A percentile compares a stretch with the other conserved stretches of the same genome.
These are phyloP conservation scores for Pyrenophora teres DNA, from an alignment of 2,329 filamentous ascomycete genomes.

Conservation along the genomic window DNA sequence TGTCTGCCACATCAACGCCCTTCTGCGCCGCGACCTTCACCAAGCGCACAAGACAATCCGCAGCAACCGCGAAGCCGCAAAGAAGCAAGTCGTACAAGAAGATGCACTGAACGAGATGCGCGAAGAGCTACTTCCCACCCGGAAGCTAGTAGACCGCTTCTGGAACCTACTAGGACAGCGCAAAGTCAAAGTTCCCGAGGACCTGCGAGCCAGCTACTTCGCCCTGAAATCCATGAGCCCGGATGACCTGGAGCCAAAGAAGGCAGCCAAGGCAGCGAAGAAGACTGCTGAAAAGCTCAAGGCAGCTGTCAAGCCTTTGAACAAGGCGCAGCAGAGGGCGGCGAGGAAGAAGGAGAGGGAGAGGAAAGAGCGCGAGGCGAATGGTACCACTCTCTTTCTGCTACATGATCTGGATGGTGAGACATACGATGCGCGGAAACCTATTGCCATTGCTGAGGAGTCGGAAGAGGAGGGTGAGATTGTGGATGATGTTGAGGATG, in stretches of 20 bases:
- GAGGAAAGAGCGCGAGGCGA: too few species aligned
- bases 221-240: not conserved
- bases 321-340: not conserved
- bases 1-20: too few species aligned
- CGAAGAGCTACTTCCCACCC: not conserved
- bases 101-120: constrained; percentile 7
- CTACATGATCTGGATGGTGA: too few species aligned
- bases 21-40: too few species aligned
- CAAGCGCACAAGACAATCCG: not conserved
- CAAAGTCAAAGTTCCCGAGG: constrained; percentile 5
- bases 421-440: too few species aligned
- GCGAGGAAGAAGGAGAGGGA: not conserved
- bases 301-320: not conserved
- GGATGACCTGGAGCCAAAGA: constrained; percentile 4
- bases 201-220: constrained; percentile 2
- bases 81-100: too few species aligned
- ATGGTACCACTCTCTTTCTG: too few species aligned
- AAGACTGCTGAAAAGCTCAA: not conserved
- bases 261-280: not conserved
- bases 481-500: too few species aligned
- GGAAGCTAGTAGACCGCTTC: not conserved
- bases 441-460: too few species aligned
- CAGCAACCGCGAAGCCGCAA: not conserved
- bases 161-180: not conserved
- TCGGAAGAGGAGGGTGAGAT: too few species aligned